Conservation (phyloP, 768 basidiomycete species). For the Rhizopogon rudus region DNA sequence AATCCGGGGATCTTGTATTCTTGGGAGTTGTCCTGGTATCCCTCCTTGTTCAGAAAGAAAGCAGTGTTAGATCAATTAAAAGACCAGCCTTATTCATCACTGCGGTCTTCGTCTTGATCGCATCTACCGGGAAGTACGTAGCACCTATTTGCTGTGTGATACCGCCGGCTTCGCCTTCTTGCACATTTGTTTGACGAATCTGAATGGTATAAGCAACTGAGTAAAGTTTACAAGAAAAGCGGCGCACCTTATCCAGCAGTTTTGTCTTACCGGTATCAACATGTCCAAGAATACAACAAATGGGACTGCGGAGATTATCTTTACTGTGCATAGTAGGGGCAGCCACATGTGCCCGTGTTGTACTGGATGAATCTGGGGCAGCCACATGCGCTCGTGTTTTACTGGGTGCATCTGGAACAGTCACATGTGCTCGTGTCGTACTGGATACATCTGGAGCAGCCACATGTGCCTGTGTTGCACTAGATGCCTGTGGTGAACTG, state of each 20-base stretch:
- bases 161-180: slow-evolving; percentile 99
- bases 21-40: slow-evolving; percentile 60
- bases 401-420: too few relatives aligned
- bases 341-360: slow-evolving; percentile 73
- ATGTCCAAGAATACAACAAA: slow-evolving; percentile 98
- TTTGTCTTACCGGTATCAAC: slow-evolving; percentile 99
- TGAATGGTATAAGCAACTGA: slow-evolving; percentile 24
- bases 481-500: too few relatives aligned
- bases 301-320: slow-evolving; percentile 91
- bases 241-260: slow-evolving; percentile 84
- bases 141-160: slow-evolving; percentile 99
- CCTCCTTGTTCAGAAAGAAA: slow-evolving; percentile 5
- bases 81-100: slow-evolving; percentile 79
- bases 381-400: neutral
- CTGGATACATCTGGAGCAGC: neutral
- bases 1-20: slow-evolving; percentile 98
- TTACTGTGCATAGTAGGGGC: slow-evolving; percentile 84
- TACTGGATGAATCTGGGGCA: slow-evolving; percentile 24
- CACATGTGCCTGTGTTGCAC: neutral
- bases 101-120: slow-evolving; percentile 87
- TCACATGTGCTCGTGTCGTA: neutral
- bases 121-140: slow-evolving; percentile 96
- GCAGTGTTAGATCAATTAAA: neutral
- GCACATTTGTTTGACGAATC: slow-evolving; percentile 99
- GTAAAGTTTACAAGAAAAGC: slow-evolving; percentile 1